Evolutionary conservation across 257 asterid genomes (phyloP).

Genomic region (Salvia miltiorrhiza): DNA sequence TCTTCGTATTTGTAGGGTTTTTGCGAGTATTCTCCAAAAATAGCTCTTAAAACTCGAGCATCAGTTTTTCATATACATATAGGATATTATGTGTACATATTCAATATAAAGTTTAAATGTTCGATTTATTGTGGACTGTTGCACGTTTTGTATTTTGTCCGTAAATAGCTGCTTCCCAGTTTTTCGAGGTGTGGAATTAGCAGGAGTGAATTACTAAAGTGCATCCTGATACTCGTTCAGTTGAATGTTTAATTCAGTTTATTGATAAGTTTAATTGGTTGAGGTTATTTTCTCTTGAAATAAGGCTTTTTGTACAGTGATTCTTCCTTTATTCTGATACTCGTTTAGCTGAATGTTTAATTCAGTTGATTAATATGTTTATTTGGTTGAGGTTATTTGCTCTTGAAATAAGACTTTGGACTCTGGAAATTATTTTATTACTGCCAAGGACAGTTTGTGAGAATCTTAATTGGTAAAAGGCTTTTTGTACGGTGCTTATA

Average conservation of each 20-base stretch:
- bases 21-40: slow-evolving; percentile 26
- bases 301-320: neutral
- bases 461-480: slow-evolving; percentile 13
- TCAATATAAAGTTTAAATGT: neutral
- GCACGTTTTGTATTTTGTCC: slow-evolving; percentile 9
- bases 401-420: neutral
- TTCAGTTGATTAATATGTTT: neutral
- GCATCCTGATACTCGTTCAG: neutral
- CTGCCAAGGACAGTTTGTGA: neutral
- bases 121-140: slow-evolving; percentile 6
- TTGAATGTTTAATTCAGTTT: neutral
- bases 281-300: no score
- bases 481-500: neutral
- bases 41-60: slow-evolving; percentile 34
- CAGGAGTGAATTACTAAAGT: slow-evolving; percentile 3
- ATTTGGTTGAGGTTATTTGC: neutral
- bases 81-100: neutral
- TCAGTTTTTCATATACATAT: neutral
- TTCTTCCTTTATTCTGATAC: neutral
- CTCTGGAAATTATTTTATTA: slow-evolving; percentile 1
- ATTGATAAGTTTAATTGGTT: no score
- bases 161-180: slow-evolving; percentile 13
- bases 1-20: slow-evolving; percentile 43
- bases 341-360: slow-evolving; percentile 4
- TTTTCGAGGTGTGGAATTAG: slow-evolving; percentile 20